phyloP scores from a whole-genome alignment of 441 rosid genomes.

The Capsella rubella region DNA sequence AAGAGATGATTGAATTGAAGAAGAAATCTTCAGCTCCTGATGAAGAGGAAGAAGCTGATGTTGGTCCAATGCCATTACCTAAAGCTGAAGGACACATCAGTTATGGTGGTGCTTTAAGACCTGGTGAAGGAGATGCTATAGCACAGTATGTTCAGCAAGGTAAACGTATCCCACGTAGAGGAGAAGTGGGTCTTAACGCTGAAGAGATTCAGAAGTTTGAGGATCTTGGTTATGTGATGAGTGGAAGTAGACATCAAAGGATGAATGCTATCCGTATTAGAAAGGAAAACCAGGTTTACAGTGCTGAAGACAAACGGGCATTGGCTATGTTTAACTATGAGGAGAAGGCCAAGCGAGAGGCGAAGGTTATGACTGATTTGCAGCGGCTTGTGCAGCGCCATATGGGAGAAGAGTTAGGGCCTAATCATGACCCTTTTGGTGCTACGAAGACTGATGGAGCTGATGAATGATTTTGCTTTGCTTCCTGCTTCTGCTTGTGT shows the following conservation, averaged over 20 bases:
- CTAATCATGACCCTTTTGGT: slow-evolving; percentile 86
- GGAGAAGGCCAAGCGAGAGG: slow-evolving; percentile 93
- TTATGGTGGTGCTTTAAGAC: slow-evolving; percentile 94
- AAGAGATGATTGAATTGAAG: slow-evolving; percentile 79
- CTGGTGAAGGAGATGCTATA: slow-evolving; percentile 98
- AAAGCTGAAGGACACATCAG: slow-evolving; percentile 91
- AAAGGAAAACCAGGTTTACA: slow-evolving; percentile 95
- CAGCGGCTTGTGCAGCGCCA: slow-evolving; percentile 92
- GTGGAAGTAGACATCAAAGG: slow-evolving; percentile 97
- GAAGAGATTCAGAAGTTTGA: slow-evolving; percentile 93
- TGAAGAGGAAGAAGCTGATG: slow-evolving; percentile 62
- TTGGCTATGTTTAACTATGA: slow-evolving; percentile 96
- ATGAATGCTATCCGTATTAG: slow-evolving; percentile 99
- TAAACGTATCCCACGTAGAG: slow-evolving; percentile 97
- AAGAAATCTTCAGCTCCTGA: slow-evolving; percentile 68
- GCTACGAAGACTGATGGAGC: slow-evolving; percentile 70
- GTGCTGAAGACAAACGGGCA: slow-evolving; percentile 96
- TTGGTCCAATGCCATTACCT: slow-evolving; percentile 92
- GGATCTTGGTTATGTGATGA: slow-evolving; percentile 96
- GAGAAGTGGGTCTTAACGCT: slow-evolving; percentile 97
- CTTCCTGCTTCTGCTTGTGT: background rate
- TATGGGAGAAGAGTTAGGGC: slow-evolving; percentile 92
- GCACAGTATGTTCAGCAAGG: slow-evolving; percentile 98
- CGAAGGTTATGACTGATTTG: slow-evolving; percentile 95
- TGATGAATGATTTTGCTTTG: slow-evolving; percentile 58